A percentile compares a stretch with the other conserved stretches of the same genome.
phyloP scores from a whole-genome alignment of 257 asterid species.

The Solanum raphanifolium region DNA sequence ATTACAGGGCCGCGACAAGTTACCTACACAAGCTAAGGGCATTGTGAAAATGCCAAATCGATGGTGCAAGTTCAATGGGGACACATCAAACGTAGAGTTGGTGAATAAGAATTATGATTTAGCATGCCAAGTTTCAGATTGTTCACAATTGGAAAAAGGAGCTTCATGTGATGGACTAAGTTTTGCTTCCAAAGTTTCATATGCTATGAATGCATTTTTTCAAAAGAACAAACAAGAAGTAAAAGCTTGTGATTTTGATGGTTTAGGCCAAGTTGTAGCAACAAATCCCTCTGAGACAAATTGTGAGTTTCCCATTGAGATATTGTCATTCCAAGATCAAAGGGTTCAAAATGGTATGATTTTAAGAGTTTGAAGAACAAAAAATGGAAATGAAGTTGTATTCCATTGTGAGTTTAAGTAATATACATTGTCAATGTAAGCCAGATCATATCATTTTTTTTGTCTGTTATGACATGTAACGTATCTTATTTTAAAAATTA shows the following conservation, averaged over 20 bases:
- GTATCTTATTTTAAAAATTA: neutral
- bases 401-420: neutral
- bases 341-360: neutral
- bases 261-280: slow-evolving; percentile 19
- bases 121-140: slow-evolving; percentile 27
- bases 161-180: slow-evolving; percentile 27
- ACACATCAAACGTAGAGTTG: neutral
- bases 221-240: slow-evolving; percentile 22
- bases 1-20: slow-evolving; percentile 20
- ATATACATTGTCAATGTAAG: too few species aligned
- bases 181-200: slow-evolving; percentile 17
- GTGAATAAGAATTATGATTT: neutral
- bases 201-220: slow-evolving; percentile 36
- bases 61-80: slow-evolving; percentile 24
- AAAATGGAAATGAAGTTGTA: neutral
- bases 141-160: slow-evolving; percentile 26
- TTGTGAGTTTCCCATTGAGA: slow-evolving; percentile 18
- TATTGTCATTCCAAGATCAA: neutral
- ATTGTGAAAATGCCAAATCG: slow-evolving; percentile 16
- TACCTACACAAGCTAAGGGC: slow-evolving; percentile 33
- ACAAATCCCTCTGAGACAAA: slow-evolving; percentile 17
- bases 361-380: neutral
- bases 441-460: too few species aligned
- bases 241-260: slow-evolving; percentile 16
- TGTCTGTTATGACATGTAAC: neutral